Evolutionary conservation across 345 rosid genomes (phyloP).

Genomic region (Melaleuca quinquenervia): DNA sequence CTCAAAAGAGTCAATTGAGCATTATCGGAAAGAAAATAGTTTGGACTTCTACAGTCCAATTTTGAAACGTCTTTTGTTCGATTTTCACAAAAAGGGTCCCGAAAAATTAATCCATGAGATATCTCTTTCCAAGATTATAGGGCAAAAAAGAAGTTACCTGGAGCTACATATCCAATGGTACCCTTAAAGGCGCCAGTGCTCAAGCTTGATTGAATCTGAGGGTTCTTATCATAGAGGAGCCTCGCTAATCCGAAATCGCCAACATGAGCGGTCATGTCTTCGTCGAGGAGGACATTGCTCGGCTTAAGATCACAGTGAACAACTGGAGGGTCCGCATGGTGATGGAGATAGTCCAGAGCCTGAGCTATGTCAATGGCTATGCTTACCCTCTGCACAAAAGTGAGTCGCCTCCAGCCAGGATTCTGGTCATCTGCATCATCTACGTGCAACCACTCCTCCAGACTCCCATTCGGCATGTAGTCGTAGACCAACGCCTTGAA

Average conservation of each 20-base stretch:
- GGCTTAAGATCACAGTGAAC: slow-evolving; percentile 40
- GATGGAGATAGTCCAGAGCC: slow-evolving; percentile 20
- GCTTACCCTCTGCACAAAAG: slow-evolving; percentile 17
- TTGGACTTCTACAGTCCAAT: background rate
- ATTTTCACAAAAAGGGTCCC: background rate
- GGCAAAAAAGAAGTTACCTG: background rate
- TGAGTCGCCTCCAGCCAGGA: slow-evolving; percentile 5
- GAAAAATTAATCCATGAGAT: background rate
- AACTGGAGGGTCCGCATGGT: background rate
- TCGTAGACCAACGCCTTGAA: slow-evolving; percentile 41
- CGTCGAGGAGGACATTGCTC: slow-evolving; percentile 31
- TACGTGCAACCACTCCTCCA: slow-evolving; percentile 29
- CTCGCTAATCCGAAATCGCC: slow-evolving; percentile 27
- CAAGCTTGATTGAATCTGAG: background rate
- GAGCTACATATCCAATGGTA: slow-evolving; percentile 12
- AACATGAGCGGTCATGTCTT: slow-evolving; percentile 8
- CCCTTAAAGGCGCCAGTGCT: slow-evolving; percentile 13
- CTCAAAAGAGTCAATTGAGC: background rate
- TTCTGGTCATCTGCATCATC: background rate
- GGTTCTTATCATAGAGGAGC: background rate
- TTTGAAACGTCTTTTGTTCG: background rate
- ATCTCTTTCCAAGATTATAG: background rate
- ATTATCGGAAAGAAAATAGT: background rate
- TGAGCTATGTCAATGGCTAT: slow-evolving; percentile 21
- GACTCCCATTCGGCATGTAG: slow-evolving; percentile 36